phyloP scores from a whole-genome alignment of 2,329 filamentous ascomycete species.

The Exophiala spinifera region DNA sequence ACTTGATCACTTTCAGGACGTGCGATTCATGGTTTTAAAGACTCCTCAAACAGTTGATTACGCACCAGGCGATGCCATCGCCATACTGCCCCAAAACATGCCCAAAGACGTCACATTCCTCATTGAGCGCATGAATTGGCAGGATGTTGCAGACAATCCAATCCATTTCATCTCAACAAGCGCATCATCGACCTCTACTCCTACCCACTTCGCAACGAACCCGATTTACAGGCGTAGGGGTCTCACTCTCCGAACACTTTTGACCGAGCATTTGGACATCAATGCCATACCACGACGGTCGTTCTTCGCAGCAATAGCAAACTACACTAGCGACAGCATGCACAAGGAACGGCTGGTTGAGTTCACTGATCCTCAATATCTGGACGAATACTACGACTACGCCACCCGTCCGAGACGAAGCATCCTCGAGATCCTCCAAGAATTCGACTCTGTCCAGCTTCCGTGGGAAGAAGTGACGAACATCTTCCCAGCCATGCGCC shows the following conservation, averaged over 20 bases:
- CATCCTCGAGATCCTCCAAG: conserved; percentile 86
- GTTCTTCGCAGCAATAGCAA: conserved; percentile 76
- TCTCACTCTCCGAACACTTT: conserved; percentile 68
- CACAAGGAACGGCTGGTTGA: conserved; percentile 81
- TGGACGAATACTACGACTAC: conserved; percentile 95
- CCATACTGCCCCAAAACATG: conserved; percentile 85
- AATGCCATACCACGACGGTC: conserved; percentile 81
- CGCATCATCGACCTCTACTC: conserved; percentile 30
- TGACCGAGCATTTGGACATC: conserved; percentile 83
- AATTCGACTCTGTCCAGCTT: conserved; percentile 80
- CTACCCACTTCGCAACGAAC: conserved; percentile 37
- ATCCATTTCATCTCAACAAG: conserved; percentile 40
- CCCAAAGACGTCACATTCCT: conserved; percentile 73
- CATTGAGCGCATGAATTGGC: conserved; percentile 77
- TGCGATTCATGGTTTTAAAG: conserved; percentile 70
- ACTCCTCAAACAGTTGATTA: conserved; percentile 48
- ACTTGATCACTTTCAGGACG: conserved; percentile 83
- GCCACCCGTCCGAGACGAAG: conserved; percentile 84
- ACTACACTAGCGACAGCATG: conserved; percentile 67
- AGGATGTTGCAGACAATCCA: conserved; percentile 64
- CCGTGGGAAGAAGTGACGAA: conserved; percentile 70
- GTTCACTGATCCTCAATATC: conserved; percentile 72
- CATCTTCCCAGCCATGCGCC: conserved; percentile 77
- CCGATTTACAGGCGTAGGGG: conserved; percentile 24
- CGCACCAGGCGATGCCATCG: conserved; percentile 73